These are phyloP conservation scores for Calvatia gigantea DNA, from an alignment of 768 basidiomycete genomes.

Conservation along the genomic window DNA sequence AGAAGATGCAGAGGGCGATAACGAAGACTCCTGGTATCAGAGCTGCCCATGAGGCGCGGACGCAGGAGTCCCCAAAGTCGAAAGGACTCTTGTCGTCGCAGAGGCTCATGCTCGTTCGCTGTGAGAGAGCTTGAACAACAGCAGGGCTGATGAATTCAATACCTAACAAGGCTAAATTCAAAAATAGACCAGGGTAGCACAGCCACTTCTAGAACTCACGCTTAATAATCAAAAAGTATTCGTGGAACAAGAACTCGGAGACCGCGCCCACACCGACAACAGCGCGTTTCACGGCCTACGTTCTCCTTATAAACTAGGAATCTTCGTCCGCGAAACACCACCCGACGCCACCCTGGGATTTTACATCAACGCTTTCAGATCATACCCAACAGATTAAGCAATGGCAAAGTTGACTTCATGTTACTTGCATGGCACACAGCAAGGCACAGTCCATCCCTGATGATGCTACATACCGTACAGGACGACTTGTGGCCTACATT, in stretches of 20 bases:
- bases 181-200: not conserved
- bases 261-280: not conserved
- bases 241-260: not conserved
- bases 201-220: not conserved
- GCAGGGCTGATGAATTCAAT: not conserved
- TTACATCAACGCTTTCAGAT: not conserved
- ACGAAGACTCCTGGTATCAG: conserved; percentile 46
- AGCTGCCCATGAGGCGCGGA: conserved; percentile 50
- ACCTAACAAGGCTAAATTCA: not conserved
- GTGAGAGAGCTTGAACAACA: not conserved
- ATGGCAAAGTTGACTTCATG: no score
- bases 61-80: conserved; percentile 44
- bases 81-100: conserved; percentile 29
- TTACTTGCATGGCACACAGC: no score
- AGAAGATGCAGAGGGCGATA: conserved; percentile 35
- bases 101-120: conserved; percentile 27
- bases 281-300: conserved; percentile 7
- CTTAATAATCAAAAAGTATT: not conserved
- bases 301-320: not conserved
- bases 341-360: no score
- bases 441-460: no score
- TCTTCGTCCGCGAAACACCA: not conserved
- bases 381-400: no score
- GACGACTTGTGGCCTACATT: no score
- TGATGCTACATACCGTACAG: no score